These are phyloP conservation scores for Begonia fuchsioides DNA, from an alignment of 306 rosid genomes.

Conservation along the genomic window DNA sequence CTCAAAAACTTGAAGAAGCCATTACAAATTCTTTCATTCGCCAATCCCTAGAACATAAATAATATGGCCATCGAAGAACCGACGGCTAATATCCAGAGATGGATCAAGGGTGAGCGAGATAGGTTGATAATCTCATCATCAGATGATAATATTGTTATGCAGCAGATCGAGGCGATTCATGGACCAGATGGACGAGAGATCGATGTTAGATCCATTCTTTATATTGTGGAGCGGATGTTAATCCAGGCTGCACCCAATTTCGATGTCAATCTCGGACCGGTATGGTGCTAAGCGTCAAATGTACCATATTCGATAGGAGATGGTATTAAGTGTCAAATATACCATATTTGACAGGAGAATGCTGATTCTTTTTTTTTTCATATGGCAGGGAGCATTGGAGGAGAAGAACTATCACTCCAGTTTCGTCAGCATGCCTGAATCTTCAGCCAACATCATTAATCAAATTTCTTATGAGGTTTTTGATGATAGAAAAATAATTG, in stretches of 20 bases:
- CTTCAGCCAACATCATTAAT: neutral
- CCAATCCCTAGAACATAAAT: neutral
- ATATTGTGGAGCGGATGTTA: neutral
- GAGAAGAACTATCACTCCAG: neutral
- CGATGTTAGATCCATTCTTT: neutral
- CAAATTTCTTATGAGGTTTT: constrained; percentile 1
- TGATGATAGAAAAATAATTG: too few relatives aligned
- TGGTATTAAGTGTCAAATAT: neutral
- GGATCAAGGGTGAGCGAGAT: neutral
- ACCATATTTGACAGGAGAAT: too few relatives aligned
- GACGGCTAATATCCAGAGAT: neutral
- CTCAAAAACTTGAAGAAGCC: too few relatives aligned
- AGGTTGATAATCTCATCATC: neutral
- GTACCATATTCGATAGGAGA: too few relatives aligned
- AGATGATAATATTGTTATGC: neutral
- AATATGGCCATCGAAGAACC: neutral
- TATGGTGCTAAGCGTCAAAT: neutral
- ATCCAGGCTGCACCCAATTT: neutral
- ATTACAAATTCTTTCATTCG: too few relatives aligned
- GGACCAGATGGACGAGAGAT: neutral
- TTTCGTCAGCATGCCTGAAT: neutral
- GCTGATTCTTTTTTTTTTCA: too few relatives aligned
- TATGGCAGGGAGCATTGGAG: neutral
- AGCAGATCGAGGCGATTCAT: neutral
- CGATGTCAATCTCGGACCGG: neutral